A percentile compares a stretch with the other conserved stretches of the same genome.
Conservation (phyloP, 129 eudicot genomes). For the Cynara cardunculus region DNA sequence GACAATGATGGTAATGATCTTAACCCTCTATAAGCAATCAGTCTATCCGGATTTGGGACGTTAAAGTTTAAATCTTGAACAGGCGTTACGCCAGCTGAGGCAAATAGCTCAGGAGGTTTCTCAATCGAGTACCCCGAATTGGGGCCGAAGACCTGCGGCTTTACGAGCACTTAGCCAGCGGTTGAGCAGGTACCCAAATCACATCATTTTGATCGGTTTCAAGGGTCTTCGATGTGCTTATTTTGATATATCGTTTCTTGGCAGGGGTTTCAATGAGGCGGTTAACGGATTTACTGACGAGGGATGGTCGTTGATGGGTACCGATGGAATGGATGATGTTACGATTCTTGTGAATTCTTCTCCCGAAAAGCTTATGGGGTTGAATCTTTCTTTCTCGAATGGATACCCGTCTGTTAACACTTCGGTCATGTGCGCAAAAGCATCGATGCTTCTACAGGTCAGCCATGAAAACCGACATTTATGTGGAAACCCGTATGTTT, state of each 20-base stretch:
- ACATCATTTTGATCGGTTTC: neutral
- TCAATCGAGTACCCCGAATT: slow-evolving; percentile 64
- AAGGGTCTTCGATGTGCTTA: neutral
- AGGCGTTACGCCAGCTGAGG: slow-evolving; percentile 90
- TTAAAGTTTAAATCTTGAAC: neutral
- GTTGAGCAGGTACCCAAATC: slow-evolving; percentile 56
- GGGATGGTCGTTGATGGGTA: slow-evolving; percentile 83
- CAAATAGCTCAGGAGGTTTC: slow-evolving; percentile 86
- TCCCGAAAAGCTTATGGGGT: slow-evolving; percentile 76
- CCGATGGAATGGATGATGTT: slow-evolving; percentile 80
- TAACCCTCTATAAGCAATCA: neutral
- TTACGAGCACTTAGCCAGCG: slow-evolving; percentile 81
- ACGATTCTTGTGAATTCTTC: slow-evolving; percentile 85
- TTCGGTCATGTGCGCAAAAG: slow-evolving; percentile 78
- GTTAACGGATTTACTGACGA: slow-evolving; percentile 80
- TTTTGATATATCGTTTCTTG: neutral
- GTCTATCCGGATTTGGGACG: neutral
- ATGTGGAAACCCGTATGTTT: neutral
- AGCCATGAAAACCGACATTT: neutral
- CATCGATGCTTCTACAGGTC: slow-evolving; percentile 97
- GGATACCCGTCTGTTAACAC: slow-evolving; percentile 73
- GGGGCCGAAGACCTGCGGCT: slow-evolving; percentile 95
- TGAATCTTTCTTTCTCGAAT: slow-evolving; percentile 60
- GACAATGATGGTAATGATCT: slow-evolving; percentile 64
- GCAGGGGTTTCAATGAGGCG: slow-evolving; percentile 98